Evolutionary conservation across 2,329 filamentous ascomycete species (phyloP).

Genomic region (Claviceps capensis): DNA sequence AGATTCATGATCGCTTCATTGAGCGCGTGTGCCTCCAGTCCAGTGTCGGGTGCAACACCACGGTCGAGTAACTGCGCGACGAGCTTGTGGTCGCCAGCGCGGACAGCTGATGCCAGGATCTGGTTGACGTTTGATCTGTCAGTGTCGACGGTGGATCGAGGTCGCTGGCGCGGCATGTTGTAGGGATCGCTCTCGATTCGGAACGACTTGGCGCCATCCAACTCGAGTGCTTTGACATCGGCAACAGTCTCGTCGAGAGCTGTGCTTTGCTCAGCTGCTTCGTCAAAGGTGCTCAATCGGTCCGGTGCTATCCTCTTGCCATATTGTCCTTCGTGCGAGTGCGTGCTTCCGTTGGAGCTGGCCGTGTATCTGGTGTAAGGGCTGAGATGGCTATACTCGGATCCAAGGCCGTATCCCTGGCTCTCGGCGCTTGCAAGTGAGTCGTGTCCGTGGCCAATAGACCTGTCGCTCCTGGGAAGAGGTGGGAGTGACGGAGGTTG

Average conservation of each 20-base stretch:
- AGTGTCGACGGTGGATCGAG: constrained; percentile 28
- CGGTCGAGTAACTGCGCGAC: constrained; percentile 44
- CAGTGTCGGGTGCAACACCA: constrained; percentile 38
- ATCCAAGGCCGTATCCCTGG: constrained; percentile 1
- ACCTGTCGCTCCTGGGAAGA: constrained; percentile 3
- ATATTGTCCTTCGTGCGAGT: constrained; percentile 16
- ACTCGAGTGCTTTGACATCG: constrained; percentile 23
- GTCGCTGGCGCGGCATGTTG: constrained; percentile 37
- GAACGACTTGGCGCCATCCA: constrained; percentile 27
- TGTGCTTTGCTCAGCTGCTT: constrained; percentile 6
- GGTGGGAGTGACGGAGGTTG: constrained; percentile 2
- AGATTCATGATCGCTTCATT: constrained; percentile 37
- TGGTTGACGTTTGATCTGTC: constrained; percentile 30
- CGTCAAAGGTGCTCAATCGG: constrained; percentile 18
- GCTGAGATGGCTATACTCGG: constrained; percentile 5
- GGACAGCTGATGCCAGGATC: constrained; percentile 39
- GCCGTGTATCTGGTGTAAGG: constrained; percentile 11
- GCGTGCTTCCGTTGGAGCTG: constrained; percentile 16
- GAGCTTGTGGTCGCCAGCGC: constrained; percentile 41
- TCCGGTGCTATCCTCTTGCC: constrained; percentile 11
- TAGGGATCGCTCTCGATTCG: constrained; percentile 36
- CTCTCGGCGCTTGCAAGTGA: constrained; percentile 7
- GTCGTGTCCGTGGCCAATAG: constrained; percentile 5
- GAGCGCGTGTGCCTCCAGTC: constrained; percentile 32
- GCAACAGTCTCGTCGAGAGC: constrained; percentile 16